A percentile compares a stretch with the other conserved stretches of the same genome.
phyloP scores from a whole-genome alignment of 495 filamentous ascomycete species.

The Amniculicola lignicola region DNA sequence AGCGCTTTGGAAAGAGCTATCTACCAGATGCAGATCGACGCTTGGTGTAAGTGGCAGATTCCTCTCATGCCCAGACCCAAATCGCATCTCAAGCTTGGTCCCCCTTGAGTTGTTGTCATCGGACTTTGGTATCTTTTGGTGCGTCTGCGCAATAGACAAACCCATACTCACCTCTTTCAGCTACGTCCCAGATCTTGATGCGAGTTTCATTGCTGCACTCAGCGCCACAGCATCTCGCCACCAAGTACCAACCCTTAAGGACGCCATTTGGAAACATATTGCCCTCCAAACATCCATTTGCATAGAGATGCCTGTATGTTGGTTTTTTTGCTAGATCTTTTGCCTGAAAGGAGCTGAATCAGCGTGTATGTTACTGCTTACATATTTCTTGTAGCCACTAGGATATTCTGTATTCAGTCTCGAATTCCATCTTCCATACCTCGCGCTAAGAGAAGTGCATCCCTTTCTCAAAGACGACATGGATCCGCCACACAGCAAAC shows the following conservation, averaged over 20 bases:
- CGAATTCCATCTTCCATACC: constrained; percentile 19
- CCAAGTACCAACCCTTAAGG: not conserved
- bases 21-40: constrained; percentile 15
- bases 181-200: constrained; percentile 9
- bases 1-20: constrained; percentile 11
- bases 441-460: not conserved
- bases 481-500: not conserved
- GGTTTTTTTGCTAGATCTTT: not conserved
- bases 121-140: not conserved
- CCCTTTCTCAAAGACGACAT: not conserved
- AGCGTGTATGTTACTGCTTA: too few species aligned
- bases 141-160: not conserved
- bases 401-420: constrained; percentile 3
- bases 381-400: not conserved
- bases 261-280: constrained; percentile 14
- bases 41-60: constrained; percentile 1
- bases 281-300: constrained; percentile 10
- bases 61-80: not conserved
- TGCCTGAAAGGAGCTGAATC: not conserved
- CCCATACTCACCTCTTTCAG: constrained; percentile 3
- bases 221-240: constrained; percentile 6
- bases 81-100: not conserved
- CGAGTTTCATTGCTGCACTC: constrained; percentile 2
- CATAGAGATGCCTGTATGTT: constrained; percentile 14
- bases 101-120: not conserved